Evolutionary conservation across 176 grass and related monocot genomes (phyloP).

Genomic region (Avena atlantica): DNA sequence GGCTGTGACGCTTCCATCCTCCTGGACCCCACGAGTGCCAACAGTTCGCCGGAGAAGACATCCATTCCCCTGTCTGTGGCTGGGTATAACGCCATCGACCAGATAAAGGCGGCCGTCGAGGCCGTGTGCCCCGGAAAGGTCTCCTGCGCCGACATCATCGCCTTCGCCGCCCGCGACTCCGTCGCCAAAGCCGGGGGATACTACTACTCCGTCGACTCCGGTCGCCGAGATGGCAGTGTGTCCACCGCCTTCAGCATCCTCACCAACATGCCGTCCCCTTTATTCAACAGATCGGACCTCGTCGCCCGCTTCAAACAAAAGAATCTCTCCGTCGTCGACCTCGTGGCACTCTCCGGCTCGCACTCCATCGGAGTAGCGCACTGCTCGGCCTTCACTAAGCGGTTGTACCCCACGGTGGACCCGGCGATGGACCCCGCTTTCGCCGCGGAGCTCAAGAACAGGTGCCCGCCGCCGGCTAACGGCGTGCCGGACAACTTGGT

Average conservation of each 20-base stretch:
- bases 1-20: constrained; percentile 64
- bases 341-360: not conserved
- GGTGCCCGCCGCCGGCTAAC: not conserved
- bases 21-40: constrained; percentile 8
- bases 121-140: constrained; percentile 38
- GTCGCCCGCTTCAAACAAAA: not conserved
- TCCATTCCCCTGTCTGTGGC: constrained; percentile 43
- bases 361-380: constrained; percentile 9
- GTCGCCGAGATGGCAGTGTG: not conserved
- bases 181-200: constrained; percentile 8
- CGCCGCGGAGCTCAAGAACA: constrained; percentile 21
- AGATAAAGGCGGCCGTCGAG: constrained; percentile 40
- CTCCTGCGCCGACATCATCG: constrained; percentile 68
- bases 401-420: constrained; percentile 18
- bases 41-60: constrained; percentile 50
- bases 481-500: constrained; percentile 32
- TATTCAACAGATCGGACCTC: not conserved
- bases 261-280: constrained; percentile 5
- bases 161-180: constrained; percentile 58
- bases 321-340: not conserved
- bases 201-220: not conserved
- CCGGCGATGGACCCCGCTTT: constrained; percentile 37
- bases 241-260: not conserved
- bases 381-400: not conserved
- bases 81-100: constrained; percentile 44